These are phyloP conservation scores for Mycena epipterygia DNA, from an alignment of 768 basidiomycete genomes.

Conservation along the genomic window DNA sequence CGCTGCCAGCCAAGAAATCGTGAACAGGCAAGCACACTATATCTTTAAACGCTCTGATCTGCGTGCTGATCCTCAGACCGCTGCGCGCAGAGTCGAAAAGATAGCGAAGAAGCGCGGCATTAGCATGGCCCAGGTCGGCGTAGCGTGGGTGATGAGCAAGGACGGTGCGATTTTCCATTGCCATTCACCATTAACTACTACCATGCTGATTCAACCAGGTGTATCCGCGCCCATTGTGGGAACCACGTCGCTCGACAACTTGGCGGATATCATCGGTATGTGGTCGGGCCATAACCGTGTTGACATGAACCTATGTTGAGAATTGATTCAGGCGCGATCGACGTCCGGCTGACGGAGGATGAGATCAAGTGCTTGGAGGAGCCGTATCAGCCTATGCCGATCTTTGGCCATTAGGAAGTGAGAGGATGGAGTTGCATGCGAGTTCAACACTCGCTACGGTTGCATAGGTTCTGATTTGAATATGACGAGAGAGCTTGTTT, in stretches of 20 bases:
- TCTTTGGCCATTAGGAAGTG: not conserved
- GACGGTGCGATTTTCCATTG: constrained; percentile 34
- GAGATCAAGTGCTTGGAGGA: not conserved
- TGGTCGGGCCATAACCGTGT: not conserved
- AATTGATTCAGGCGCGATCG: not conserved
- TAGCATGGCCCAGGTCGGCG: constrained; percentile 59
- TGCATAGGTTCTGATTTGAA: too few species aligned
- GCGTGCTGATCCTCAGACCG: not conserved
- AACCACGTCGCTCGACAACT: constrained; percentile 53
- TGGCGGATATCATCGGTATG: constrained; percentile 56
- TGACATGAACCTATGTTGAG: not conserved
- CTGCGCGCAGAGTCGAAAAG: constrained; percentile 25
- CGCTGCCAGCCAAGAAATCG: not conserved
- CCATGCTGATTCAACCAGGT: constrained; percentile 22
- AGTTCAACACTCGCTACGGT: too few species aligned
- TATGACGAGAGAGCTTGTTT: too few species aligned
- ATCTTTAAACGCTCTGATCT: not conserved
- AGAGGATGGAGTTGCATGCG: too few species aligned
- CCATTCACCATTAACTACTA: not conserved
- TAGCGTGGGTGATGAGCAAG: constrained; percentile 54
- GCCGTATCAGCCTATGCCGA: not conserved
- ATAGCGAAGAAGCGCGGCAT: constrained; percentile 45
- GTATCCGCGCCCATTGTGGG: constrained; percentile 61
- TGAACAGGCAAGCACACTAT: not conserved
- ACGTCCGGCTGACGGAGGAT: not conserved